Conservation (phyloP, 306 rosid species). For the Quercus mongolica region DNA sequence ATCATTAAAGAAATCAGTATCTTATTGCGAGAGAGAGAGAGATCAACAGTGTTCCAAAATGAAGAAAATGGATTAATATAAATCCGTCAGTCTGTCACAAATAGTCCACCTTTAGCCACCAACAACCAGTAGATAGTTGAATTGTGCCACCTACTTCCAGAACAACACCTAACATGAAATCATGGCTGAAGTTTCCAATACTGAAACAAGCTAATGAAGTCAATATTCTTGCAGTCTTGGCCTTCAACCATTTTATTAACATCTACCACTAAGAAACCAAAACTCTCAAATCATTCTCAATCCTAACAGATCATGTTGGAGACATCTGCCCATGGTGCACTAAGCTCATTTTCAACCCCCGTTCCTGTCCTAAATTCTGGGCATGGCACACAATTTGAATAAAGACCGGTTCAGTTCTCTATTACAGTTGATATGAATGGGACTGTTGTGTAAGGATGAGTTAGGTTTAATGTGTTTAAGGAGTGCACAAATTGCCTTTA, state of each 20-base stretch:
- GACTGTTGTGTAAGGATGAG: background rate
- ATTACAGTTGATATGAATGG: background rate
- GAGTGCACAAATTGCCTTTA: background rate
- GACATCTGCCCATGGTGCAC: background rate
- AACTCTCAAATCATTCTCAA: background rate
- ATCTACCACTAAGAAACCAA: background rate
- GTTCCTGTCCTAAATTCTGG: background rate
- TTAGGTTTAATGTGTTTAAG: background rate
- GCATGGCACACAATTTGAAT: background rate
- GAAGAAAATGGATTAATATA: background rate
- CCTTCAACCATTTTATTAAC: background rate
- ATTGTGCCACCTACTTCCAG: background rate
- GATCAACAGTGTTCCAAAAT: background rate
- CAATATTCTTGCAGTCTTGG: background rate
- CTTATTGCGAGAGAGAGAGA: background rate
- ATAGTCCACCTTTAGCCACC: background rate
- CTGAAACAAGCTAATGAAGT: background rate
- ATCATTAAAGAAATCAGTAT: background rate
- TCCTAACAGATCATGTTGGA: background rate
- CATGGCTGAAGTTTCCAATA: background rate
- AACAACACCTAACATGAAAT: background rate
- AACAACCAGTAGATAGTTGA: background rate
- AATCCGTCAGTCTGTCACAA: background rate
- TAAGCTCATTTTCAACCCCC: background rate
- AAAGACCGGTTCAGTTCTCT: background rate